Evolutionary conservation across 768 basidiomycete species (phyloP).

Genomic region (Collybia mongolica): DNA sequence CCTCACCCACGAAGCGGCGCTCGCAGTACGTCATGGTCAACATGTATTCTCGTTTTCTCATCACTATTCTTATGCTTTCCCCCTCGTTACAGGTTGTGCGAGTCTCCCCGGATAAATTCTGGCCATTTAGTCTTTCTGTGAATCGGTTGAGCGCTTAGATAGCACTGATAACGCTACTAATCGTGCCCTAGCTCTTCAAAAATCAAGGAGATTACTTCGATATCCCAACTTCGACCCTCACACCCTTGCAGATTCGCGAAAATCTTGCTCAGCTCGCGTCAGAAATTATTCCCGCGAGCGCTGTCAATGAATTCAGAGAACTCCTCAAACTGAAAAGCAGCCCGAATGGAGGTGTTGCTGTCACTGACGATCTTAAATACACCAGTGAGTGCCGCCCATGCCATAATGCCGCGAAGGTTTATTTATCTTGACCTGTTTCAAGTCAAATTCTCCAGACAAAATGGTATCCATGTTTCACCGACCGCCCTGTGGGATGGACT

Average conservation of each 20-base stretch:
- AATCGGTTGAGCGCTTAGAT: conserved; percentile 11
- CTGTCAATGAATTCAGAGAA: conserved; percentile 55
- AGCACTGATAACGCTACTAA: background rate
- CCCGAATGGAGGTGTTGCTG: conserved; percentile 79
- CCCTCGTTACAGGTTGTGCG: conserved; percentile 51
- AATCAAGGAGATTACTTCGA: conserved; percentile 80
- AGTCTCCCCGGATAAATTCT: conserved; percentile 74
- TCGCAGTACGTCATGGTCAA: conserved; percentile 54
- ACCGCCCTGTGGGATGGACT: conserved; percentile 78
- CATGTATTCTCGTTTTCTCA: background rate
- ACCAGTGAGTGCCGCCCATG: conserved; percentile 52
- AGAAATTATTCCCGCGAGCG: conserved; percentile 47
- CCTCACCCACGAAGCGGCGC: conserved; percentile 75
- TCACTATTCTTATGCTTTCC: background rate
- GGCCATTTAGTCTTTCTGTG: conserved; percentile 72
- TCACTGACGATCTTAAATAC: conserved; percentile 87
- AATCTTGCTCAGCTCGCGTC: conserved; percentile 64
- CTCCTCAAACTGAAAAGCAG: conserved; percentile 58
- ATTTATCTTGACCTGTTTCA: conserved; percentile 1
- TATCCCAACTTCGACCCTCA: conserved; percentile 62
- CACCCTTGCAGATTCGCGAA: conserved; percentile 71
- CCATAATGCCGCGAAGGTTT: background rate
- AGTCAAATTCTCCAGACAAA: conserved; percentile 93
- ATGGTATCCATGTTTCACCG: conserved; percentile 89
- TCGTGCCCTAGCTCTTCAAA: conserved; percentile 61